Conservation (phyloP, 2,329 filamentous ascomycete species). For the Penicillium aurantiogriseum region DNA sequence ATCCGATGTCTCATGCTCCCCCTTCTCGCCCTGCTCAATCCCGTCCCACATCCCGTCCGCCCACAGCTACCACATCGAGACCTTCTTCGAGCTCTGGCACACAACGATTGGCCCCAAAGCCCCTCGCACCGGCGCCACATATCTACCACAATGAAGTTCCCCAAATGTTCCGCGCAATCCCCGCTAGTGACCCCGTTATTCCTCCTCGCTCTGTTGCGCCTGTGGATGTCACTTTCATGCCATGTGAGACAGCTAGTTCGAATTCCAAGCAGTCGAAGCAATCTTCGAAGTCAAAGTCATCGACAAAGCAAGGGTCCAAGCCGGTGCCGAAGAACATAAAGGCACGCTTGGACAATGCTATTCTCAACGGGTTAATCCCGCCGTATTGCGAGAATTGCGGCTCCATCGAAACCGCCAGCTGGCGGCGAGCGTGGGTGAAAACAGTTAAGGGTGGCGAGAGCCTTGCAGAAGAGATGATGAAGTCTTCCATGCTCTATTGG, state of each 20-base stretch:
- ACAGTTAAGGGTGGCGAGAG: conserved; percentile 67
- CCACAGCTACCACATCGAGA: conserved; percentile 28
- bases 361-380: conserved; percentile 79
- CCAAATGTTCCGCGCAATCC: conserved; percentile 34
- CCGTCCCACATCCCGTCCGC: not conserved
- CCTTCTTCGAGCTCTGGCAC: conserved; percentile 40
- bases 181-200: conserved; percentile 53
- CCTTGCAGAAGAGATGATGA: conserved; percentile 69
- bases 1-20: conserved; percentile 27
- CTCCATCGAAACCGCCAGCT: conserved; percentile 91
- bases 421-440: conserved; percentile 90
- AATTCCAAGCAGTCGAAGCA: not conserved
- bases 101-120: conserved; percentile 34
- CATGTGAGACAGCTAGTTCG: conserved; percentile 30
- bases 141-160: conserved; percentile 37
- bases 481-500: conserved; percentile 73
- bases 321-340: conserved; percentile 64
- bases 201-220: conserved; percentile 35
- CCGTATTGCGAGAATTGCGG: conserved; percentile 91
- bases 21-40: conserved; percentile 11
- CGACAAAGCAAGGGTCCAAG: conserved; percentile 52
- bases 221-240: conserved; percentile 45
- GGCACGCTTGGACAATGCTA: conserved; percentile 55
- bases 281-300: conserved; percentile 32
- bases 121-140: conserved; percentile 39